A percentile compares a stretch with the other conserved stretches of the same genome.
Evolutionary conservation across 139 green algal genomes (phyloP).

Genomic region (Haematococcus sp.): DNA sequence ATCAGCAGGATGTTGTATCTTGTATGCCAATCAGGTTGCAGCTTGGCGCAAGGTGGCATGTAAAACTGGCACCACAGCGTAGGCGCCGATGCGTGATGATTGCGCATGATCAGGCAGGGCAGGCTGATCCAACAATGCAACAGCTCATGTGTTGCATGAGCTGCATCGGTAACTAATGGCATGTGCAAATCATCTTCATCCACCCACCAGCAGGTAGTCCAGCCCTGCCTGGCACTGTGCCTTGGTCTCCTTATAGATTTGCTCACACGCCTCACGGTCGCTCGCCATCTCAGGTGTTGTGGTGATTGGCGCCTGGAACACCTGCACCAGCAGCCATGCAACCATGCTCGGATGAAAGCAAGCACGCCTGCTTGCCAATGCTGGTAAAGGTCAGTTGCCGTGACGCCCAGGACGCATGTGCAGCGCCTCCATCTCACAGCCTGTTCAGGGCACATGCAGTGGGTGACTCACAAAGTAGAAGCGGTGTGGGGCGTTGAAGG

Average conservation of each 20-base stretch:
- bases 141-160: neutral
- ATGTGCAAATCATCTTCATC: neutral
- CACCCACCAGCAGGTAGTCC: neutral
- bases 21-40: constrained; percentile 53
- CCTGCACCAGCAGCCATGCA: too few species aligned
- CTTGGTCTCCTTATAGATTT: constrained; percentile 57
- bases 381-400: too few species aligned
- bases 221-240: neutral
- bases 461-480: constrained; percentile 76
- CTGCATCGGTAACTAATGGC: neutral
- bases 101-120: neutral
- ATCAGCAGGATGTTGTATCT: constrained; percentile 72
- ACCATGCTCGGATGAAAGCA: too few species aligned
- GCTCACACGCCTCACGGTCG: constrained; percentile 51
- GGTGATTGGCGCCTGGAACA: constrained; percentile 78
- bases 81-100: neutral
- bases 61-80: too few species aligned
- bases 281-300: constrained; percentile 40
- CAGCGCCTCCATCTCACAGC: too few species aligned
- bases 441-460: too few species aligned
- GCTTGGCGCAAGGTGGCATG: too few species aligned
- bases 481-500: constrained; percentile 51
- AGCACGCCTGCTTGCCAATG: too few species aligned
- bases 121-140: neutral
- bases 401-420: too few species aligned